Conservation (phyloP, 78 protist species). For the Speleostelium caveatum region DNA sequence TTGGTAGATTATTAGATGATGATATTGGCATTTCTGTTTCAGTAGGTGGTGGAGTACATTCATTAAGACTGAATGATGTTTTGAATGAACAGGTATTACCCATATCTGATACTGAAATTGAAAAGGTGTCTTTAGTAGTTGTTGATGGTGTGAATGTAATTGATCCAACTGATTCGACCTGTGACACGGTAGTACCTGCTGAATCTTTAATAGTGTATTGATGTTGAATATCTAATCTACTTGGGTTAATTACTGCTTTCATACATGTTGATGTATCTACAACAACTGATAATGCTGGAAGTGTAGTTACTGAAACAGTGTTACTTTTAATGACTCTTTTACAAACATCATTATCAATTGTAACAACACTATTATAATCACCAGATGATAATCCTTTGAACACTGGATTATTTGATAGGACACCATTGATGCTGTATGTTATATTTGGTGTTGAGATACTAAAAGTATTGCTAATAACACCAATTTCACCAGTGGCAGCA, state of each 20-base stretch:
- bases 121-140: not conserved
- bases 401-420: not conserved
- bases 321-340: not conserved
- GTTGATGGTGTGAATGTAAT: not conserved
- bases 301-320: not conserved
- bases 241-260: not conserved
- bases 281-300: not conserved
- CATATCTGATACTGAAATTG: not conserved
- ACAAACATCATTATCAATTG: not conserved
- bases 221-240: not conserved
- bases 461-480: not conserved
- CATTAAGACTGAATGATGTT: not conserved
- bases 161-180: not conserved
- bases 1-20: not conserved
- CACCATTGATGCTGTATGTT: not conserved
- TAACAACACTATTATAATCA: not conserved
- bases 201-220: not conserved
- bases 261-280: not conserved
- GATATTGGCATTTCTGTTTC: not conserved
- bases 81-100: not conserved
- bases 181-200: not conserved
- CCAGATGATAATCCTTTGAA: not conserved
- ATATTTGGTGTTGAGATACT: not conserved
- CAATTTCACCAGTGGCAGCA: not conserved
- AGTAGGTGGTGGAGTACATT: not conserved